phyloP scores from a whole-genome alignment of 2,329 filamentous ascomycete genomes.

The Pseudogymnoascus sp. region DNA sequence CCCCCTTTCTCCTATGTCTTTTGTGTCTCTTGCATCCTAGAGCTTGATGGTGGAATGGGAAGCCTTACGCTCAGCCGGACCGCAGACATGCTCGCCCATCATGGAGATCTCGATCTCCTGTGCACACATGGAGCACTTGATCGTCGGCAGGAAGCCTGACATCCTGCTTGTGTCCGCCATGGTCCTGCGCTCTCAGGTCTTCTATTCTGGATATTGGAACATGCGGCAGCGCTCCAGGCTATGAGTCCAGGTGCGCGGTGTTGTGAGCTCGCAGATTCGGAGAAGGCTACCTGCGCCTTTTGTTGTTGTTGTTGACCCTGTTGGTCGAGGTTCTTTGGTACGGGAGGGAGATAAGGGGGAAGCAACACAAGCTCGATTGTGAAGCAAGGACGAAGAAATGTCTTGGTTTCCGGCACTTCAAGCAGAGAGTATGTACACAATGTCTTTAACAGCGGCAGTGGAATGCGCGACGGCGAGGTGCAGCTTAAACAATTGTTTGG shows the following conservation, averaged over 20 bases:
- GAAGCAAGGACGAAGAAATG: not conserved
- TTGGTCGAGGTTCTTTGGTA: not conserved
- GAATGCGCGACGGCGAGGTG: not conserved
- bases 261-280: not conserved
- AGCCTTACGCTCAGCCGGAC: constrained; percentile 34
- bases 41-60: not conserved
- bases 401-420: not conserved
- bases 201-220: not conserved
- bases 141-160: constrained; percentile 66
- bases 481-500: not conserved
- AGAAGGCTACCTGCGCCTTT: not conserved
- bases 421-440: not conserved
- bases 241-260: not conserved
- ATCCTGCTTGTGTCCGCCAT: constrained; percentile 33
- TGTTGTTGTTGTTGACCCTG: not conserved
- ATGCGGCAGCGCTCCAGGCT: not conserved
- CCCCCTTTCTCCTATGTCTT: not conserved
- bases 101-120: constrained; percentile 71
- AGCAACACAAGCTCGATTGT: not conserved
- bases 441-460: not conserved
- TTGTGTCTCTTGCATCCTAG: not conserved
- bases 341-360: not conserved
- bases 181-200: constrained; percentile 9
- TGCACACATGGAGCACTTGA: constrained; percentile 80
- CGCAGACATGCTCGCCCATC: constrained; percentile 80